These are phyloP conservation scores for Takashimella koratensis DNA, from an alignment of 1,284 basidiomycete genomes.

Conservation along the genomic window DNA sequence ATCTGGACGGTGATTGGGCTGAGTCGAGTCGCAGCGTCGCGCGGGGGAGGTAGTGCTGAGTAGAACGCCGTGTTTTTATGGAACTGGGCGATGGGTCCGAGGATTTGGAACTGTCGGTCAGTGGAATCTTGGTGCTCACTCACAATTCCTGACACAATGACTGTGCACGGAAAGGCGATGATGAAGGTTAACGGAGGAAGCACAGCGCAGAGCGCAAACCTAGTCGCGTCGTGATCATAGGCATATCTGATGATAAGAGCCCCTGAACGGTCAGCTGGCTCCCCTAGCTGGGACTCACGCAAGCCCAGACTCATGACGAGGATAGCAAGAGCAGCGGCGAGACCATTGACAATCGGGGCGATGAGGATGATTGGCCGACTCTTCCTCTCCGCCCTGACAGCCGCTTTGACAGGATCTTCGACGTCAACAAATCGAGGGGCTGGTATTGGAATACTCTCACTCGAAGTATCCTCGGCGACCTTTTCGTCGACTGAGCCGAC, in stretches of 20 bases:
- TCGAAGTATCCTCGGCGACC: not conserved
- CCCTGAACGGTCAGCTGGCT: too few relatives aligned
- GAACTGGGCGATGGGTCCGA: constrained; percentile 6
- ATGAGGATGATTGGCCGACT: constrained; percentile 8
- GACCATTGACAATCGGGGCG: constrained; percentile 5
- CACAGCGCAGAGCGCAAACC: not conserved
- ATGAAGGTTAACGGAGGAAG: not conserved
- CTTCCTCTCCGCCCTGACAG: constrained; percentile 3
- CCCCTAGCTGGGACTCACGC: constrained; percentile 3
- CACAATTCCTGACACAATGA: not conserved
- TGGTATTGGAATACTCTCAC: not conserved
- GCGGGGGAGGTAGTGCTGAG: not conserved
- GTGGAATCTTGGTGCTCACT: not conserved
- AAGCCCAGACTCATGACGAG: constrained; percentile 7
- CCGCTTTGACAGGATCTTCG: constrained; percentile 12
- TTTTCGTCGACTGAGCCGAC: not conserved
- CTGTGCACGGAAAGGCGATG: constrained; percentile 1
- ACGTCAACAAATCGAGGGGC: not conserved
- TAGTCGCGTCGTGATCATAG: constrained; percentile 1
- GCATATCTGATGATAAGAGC: constrained; percentile 7
- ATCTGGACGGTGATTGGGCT: constrained; percentile 6
- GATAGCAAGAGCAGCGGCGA: constrained; percentile 1
- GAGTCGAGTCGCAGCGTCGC: not conserved
- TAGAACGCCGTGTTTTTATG: constrained; percentile 1
- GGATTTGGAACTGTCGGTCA: constrained; percentile 1